phyloP scores from a whole-genome alignment of 768 basidiomycete species.

The Boletus rubroflammeus region DNA sequence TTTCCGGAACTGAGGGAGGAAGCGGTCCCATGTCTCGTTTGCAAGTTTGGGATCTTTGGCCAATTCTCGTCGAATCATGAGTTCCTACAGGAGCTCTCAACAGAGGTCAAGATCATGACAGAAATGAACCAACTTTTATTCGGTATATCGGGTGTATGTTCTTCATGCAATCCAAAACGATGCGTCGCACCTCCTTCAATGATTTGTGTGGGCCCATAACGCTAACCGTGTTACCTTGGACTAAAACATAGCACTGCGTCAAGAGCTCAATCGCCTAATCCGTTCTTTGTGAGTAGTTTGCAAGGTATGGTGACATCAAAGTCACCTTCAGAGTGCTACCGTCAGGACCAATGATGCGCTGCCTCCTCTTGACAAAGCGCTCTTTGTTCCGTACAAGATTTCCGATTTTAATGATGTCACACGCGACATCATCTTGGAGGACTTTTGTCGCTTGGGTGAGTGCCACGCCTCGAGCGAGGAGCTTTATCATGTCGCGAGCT shows the following conservation, averaged over 20 bases:
- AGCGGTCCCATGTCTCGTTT: constrained; percentile 93
- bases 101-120: background rate
- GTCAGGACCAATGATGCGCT: constrained; percentile 95
- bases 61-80: constrained; percentile 97
- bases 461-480: constrained; percentile 89
- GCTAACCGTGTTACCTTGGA: constrained; percentile 97
- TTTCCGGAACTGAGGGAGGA: constrained; percentile 94
- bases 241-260: constrained; percentile 94
- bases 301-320: background rate
- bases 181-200: constrained; percentile 92
- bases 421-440: constrained; percentile 83
- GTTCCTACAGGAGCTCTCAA: constrained; percentile 53
- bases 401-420: constrained; percentile 98
- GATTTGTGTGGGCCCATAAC: constrained; percentile 97
- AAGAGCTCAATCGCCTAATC: constrained; percentile 91
- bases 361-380: constrained; percentile 91
- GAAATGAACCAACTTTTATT: constrained; percentile 67
- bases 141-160: constrained; percentile 99
- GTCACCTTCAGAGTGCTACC: constrained; percentile 93
- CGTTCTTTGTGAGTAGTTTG: constrained; percentile 3
- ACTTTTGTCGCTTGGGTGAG: constrained; percentile 84
- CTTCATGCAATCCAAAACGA: constrained; percentile 99
- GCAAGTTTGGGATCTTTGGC: constrained; percentile 97
- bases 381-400: constrained; percentile 93
- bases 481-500: constrained; percentile 92